Base-by-base conservation (phyloP, 306 rosid species). In the Trifolium dubium region DNA sequence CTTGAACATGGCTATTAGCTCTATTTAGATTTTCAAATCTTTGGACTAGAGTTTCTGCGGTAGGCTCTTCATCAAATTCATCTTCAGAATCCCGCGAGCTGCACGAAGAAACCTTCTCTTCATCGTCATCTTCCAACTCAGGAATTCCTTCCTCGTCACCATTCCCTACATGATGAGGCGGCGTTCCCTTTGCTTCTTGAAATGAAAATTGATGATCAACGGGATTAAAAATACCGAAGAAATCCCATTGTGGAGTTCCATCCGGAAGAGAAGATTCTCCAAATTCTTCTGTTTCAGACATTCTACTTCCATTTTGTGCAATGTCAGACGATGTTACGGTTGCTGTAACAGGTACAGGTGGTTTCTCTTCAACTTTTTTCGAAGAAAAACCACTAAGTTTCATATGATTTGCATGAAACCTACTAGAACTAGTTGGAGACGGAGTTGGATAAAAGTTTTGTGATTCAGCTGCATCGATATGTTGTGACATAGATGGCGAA, bases 161-260 rank as follows among this genome's bases (percentile, higher is more conserved):
- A 76, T 71, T 69, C 61, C 86, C 88, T 46, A 75, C 63, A 55
- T 77, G 87, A 14, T 78, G 88, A 68, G 44, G 85, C 71, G 44
- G 85, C 71, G 61, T 28, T 17, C 67, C 85, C 74, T 86, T 89
- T 47, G 81, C 86, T 14, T 92, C 97, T 74, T 87, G 91, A 68
- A 78, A 88, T 68, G 96, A 87, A 82, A 87, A 86, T 37, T 90
- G 90, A 82, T 86, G 80, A 68, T 95, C 91, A 70, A 78, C 77
- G 14, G 97, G 88, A 74, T 87, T 84, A 79, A 88, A 94, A 70
- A 91, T 81, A 15, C 89, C 96, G 81, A 92, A 92, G 85, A 82
- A 95, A 90, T 95, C 98, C 99, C 99, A 92, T 3, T 83, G 89
- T 34, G 82, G 87, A 72, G 86, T 64, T 75, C 83, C 93, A 72